Base-by-base conservation (phyloP, 345 rosid genomes). In the Crucihimalaya himalaica region DNA sequence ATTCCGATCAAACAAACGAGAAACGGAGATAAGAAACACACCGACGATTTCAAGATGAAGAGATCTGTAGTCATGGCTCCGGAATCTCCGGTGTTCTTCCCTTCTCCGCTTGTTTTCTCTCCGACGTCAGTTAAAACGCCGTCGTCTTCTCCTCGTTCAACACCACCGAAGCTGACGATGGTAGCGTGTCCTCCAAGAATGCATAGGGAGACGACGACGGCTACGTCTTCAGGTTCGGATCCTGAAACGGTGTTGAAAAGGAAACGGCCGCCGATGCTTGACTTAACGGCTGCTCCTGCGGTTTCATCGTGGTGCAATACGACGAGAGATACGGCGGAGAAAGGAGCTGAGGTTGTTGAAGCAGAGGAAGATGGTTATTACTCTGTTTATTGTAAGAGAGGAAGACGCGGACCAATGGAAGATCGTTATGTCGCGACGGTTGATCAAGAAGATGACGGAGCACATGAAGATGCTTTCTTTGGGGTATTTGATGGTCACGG, bases 401-500 rank as follows among this genome's bases (percentile, higher is more conserved):
- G 82, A 43, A 74, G 58, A 45, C 78, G 79, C 3, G 79, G 79
- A 61, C 48, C 79, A 28, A 79, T 70, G 79, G 82, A 79, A 57
- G 82, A 79, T 58, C 58, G 82, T 5, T 64, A 69, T 19, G 53
- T 32, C 28, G 73, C 76, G 8, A 59, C 37, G 51, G 76, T 79
- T 68, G 79, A 78, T 43, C 37, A 21, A 4, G 27, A 48, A 9
- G n/a, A 8, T 15, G 61, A 39, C 6, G 63, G 62, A 23, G 69
- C 15, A 16, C 3, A 8, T 29, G 67, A 16, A 11, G 65, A 68
- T 89, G 96, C 89, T 45, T 65, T 91, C 43, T 94, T 88, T 76
- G 95, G 97, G 32, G 80, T 94, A 8, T 94, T 86, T 47, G 98
- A 94, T 63, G 98, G 98, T 63, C 98, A 94, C 78, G 96, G 97